These are phyloP conservation scores for Pseudofabraea citricarpa DNA, from an alignment of 2,329 filamentous ascomycete genomes.

Conservation along the genomic window DNA sequence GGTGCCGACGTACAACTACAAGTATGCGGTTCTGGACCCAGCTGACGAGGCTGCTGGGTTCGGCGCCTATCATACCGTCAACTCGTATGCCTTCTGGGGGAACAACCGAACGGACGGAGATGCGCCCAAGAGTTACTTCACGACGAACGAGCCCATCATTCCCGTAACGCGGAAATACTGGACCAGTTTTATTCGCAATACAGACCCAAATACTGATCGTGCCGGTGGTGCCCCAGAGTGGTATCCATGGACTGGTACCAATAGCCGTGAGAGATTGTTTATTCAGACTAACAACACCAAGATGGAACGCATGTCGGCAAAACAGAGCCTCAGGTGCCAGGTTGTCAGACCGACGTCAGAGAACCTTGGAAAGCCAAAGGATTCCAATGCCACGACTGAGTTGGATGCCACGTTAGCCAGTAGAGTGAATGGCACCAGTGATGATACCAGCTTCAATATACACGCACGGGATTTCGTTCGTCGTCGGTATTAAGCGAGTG, in stretches of 20 bases:
- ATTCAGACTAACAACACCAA: not conserved
- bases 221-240: not conserved
- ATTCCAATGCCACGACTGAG: not conserved
- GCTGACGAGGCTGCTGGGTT: conserved; percentile 43
- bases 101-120: conserved; percentile 30
- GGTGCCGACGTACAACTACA: conserved; percentile 37
- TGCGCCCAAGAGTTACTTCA: conserved; percentile 39
- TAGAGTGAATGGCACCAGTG: not conserved
- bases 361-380: not conserved
- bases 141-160: conserved; percentile 51
- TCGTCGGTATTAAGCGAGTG: not conserved
- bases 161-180: conserved; percentile 63
- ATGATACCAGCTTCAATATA: not conserved
- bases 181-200: conserved; percentile 62
- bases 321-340: not conserved
- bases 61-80: conserved; percentile 62
- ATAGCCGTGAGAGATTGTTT: not conserved
- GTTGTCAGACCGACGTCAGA: not conserved
- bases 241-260: not conserved
- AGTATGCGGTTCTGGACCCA: conserved; percentile 36
- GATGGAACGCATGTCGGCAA: not conserved
- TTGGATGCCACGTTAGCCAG: not conserved
- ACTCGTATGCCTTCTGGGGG: conserved; percentile 63
- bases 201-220: conserved; percentile 52
- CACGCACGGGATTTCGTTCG: not conserved